Evolutionary conservation across 2,329 filamentous ascomycete species (phyloP), one percentile per base, ranked within the genome.

Genomic region (Penicillium polonicum): DNA sequence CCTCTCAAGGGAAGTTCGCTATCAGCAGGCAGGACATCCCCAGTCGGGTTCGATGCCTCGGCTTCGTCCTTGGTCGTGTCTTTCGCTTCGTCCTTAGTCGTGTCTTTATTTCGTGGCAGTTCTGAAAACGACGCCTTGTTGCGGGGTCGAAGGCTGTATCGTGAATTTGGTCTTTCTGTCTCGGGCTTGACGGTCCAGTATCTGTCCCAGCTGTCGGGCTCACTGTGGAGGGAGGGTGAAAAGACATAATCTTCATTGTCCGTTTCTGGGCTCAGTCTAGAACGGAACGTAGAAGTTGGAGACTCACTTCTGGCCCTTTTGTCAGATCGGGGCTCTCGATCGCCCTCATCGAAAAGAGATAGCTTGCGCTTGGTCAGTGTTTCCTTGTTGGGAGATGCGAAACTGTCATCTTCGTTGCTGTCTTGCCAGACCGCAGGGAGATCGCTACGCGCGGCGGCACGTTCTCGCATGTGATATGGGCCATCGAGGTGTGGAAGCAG

Each of bases 391-490:
- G 13, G 17, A 29, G 64, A 73, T 48, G 72, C 61, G 54, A 75
- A 78, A 45, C 74, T 65, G 3, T 71, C 72, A 23, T 70, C 74
- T 1, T 69, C 52, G 27, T 78, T 74, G 2, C 69, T 57, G 56
- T 77, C 76, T 12, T 48, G 25, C 52, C 52, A 48, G 8, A 27
- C 35, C 5, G n/a, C 43, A 39, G 25, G 4, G 6, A 12, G 15
- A 23, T 25, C 15, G 12, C 35, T 10, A 12, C 27, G 35, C 7
- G 41, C 25, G 10, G 27, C 13, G 5, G 52, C 43, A 33, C 52
- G 52, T 27, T 54, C 10, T 29, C 52, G 27, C 27, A 49, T 23
- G 25, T 54, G 35, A 23, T 54, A 54, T 46, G 50, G 41, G 1
- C 41, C 41, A 27, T 31, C n/a, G 3, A 52, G 21, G 0, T 52